These are phyloP conservation scores for Zymoseptoria tritici DNA, from an alignment of 2,329 filamentous ascomycete species.

Conservation along the genomic window DNA sequence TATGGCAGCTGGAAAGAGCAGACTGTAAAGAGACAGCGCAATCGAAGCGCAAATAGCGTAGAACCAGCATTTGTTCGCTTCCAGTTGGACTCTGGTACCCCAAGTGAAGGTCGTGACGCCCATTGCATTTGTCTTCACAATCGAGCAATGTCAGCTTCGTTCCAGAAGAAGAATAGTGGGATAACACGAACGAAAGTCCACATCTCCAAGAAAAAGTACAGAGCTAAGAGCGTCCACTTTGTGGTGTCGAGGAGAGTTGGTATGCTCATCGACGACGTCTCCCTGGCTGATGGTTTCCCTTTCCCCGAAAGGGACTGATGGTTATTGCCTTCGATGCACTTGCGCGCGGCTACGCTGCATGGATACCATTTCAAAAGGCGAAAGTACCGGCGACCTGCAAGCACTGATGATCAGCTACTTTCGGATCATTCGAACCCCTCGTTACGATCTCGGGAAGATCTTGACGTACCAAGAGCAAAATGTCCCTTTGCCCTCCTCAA, in stretches of 20 bases:
- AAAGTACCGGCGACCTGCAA: constrained; percentile 52
- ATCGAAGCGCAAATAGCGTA: constrained; percentile 50
- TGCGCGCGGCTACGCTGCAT: constrained; percentile 12
- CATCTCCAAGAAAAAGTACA: constrained; percentile 62
- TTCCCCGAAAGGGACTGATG: background rate
- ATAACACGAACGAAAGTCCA: constrained; percentile 49
- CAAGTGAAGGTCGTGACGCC: constrained; percentile 39
- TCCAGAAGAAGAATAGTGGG: background rate
- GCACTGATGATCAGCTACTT: background rate
- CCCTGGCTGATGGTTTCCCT: background rate
- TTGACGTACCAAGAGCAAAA: constrained; percentile 29
- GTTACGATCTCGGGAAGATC: too few species aligned
- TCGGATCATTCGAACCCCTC: too few species aligned
- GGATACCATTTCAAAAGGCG: constrained; percentile 55
- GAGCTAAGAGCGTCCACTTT: constrained; percentile 53
- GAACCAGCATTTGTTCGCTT: constrained; percentile 66
- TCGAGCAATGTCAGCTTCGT: background rate
- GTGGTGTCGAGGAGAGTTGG: constrained; percentile 46
- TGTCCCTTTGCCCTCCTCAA: constrained; percentile 35
- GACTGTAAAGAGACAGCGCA: constrained; percentile 27
- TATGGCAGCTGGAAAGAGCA: constrained; percentile 23
- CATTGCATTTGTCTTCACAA: constrained; percentile 39
- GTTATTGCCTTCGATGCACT: constrained; percentile 8
- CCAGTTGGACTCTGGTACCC: constrained; percentile 44
- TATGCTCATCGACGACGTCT: background rate